Percentiles rank a stretch among this genome's conserved stretches.
Evolutionary conservation across 1,284 basidiomycete genomes (phyloP).

Genomic region (Afroboletus lepidellus): DNA sequence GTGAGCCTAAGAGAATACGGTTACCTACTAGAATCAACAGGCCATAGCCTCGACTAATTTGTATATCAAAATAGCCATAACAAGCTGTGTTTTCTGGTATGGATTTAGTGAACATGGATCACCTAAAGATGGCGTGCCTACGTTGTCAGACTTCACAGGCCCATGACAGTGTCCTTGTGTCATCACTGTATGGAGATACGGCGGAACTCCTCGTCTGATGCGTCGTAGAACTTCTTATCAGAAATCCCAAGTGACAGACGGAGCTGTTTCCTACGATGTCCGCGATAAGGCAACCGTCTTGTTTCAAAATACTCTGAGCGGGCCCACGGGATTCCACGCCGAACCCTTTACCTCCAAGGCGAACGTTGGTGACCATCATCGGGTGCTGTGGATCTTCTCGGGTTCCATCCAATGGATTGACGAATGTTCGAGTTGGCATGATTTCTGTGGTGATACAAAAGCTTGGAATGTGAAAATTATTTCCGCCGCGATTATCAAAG

Average conservation of each 20-base stretch:
- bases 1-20: slow-evolving; percentile 1
- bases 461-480: slow-evolving; percentile 9
- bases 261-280: slow-evolving; percentile 4
- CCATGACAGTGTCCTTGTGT: background rate
- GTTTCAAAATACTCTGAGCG: background rate
- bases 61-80: slow-evolving; percentile 5
- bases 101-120: slow-evolving; percentile 5
- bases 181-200: slow-evolving; percentile 4
- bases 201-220: slow-evolving; percentile 7
- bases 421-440: slow-evolving; percentile 6
- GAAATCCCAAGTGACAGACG: background rate
- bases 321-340: background rate
- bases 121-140: background rate
- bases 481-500: slow-evolving; percentile 16
- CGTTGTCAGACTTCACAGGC: background rate
- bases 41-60: slow-evolving; percentile 23
- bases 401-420: background rate
- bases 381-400: background rate
- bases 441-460: slow-evolving; percentile 2
- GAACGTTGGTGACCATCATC: background rate
- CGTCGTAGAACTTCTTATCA: background rate
- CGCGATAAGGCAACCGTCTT: slow-evolving; percentile 7
- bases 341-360: slow-evolving; percentile 11
- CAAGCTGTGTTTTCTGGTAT: background rate
- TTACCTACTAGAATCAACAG: slow-evolving; percentile 2